phyloP scores from a whole-genome alignment of 352 stramenopile species.

The Pythium sp. region DNA sequence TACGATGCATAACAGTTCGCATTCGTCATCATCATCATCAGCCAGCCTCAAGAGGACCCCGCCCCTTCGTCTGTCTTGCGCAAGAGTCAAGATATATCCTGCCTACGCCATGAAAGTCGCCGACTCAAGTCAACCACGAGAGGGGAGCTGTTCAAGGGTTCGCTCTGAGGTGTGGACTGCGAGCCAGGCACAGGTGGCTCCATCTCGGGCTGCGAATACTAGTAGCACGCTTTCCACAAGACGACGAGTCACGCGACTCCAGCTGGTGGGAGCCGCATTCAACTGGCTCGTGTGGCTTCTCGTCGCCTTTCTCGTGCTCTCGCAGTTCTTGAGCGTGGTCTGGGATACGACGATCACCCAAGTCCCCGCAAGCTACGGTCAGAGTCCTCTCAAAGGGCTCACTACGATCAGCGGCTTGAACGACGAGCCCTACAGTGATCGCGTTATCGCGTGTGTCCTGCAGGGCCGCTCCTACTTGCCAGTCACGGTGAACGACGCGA shows the following conservation, averaged over 20 bases:
- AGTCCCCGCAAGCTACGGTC: not conserved
- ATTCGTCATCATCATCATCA: not conserved
- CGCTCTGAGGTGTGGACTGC: too few species aligned
- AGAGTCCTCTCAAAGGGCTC: slow-evolving; percentile 7
- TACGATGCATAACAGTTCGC: not conserved
- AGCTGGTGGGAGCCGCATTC: not conserved
- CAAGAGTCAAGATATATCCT: not conserved
- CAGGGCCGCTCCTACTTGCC: slow-evolving; percentile 39
- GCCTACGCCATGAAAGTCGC: not conserved
- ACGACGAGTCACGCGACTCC: not conserved
- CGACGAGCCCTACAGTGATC: slow-evolving; percentile 50
- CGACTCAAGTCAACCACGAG: not conserved
- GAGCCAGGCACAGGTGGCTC: not conserved
- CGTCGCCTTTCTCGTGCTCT: not conserved
- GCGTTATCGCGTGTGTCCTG: slow-evolving; percentile 39
- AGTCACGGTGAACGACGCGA: slow-evolving; percentile 28
- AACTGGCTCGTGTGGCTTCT: slow-evolving; percentile 7
- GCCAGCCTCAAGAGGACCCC: not conserved
- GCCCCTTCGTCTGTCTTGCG: not conserved
- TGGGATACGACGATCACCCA: slow-evolving; percentile 4
- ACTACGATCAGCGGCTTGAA: slow-evolving; percentile 9
- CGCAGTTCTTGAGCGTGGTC: slow-evolving; percentile 2
- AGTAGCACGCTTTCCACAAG: not conserved
- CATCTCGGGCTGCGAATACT: not conserved
- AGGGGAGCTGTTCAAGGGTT: not conserved